Base-by-base conservation (phyloP, 2,329 filamentous ascomycete genomes). In the Byssochlamys sp. region DNA sequence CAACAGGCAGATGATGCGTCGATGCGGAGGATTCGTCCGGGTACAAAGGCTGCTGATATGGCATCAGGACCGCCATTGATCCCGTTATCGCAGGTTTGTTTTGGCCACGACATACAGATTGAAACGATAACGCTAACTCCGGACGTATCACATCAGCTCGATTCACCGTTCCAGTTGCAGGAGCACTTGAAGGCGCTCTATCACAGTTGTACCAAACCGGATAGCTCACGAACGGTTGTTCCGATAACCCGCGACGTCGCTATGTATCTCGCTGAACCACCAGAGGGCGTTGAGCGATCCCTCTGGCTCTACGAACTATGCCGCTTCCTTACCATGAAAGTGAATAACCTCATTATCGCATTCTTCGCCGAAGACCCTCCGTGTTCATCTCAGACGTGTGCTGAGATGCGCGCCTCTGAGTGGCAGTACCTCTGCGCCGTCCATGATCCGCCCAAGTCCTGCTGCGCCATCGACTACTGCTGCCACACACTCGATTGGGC, bases 391-490 rank as follows among this genome's bases (percentile, higher is more conserved):
- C 80, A 81, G 62, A 96, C 94, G 1, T 99, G 94, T 69, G 91
- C 91, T 31, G 94, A 99, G 76, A 99, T 99, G 94, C 91, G 94
- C 69, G 94, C 94, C 2, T 94, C 89, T 29, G 92, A 99, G 78
- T 99, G 94, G 94, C 94, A 99, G 76, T 99, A 97, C 69, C 84
- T 99, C 53, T 99, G 94, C 77, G 94, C 94, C 54, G 94, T 97
- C 2, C 94, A 99, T 72, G 92, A 97, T 70, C 88, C 91, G 54
- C 94, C 94, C 53, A 97, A 97, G 77, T 89, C 88, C 67, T 99
- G 94, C 78, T 96, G 92, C 74, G 94, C 94, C 55, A 96, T 99
- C 69, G 94, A 99, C 76, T 99, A 99, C 77, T 96, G 91, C 81
- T 97, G 92, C 72, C 94, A 99, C 72, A 99, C 94, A 0, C 85